These are phyloP conservation scores for Geranium brycei DNA, from an alignment of 345 rosid genomes.

Conservation along the genomic window DNA sequence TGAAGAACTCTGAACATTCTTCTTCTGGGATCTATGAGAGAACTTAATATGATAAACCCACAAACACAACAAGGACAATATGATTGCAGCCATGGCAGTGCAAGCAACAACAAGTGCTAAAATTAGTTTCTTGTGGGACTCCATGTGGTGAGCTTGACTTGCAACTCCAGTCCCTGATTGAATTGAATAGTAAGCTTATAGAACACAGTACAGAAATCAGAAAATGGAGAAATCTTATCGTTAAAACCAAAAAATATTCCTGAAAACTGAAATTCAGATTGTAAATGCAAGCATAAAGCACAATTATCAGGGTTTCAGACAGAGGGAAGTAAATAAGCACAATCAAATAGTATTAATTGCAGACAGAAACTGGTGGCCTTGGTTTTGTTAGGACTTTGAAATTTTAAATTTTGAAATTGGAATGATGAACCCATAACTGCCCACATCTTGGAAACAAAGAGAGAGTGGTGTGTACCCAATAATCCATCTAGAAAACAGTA, in stretches of 20 bases:
- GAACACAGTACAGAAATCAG: neutral
- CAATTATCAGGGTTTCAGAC: neutral
- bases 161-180: conserved; percentile 3
- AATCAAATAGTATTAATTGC: neutral
- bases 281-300: neutral
- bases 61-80: conserved; percentile 31
- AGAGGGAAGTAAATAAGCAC: neutral
- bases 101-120: conserved; percentile 47
- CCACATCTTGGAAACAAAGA: too few relatives aligned
- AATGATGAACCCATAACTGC: neutral
- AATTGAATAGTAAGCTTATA: neutral
- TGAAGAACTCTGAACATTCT: conserved; percentile 31
- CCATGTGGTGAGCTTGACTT: conserved; percentile 24
- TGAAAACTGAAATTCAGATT: neutral
- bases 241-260: neutral
- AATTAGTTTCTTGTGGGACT: conserved; percentile 29
- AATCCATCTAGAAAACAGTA: neutral
- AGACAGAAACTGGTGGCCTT: neutral
- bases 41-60: conserved; percentile 39
- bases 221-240: neutral
- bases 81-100: conserved; percentile 30
- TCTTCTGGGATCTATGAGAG: conserved; percentile 26
- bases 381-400: neutral
- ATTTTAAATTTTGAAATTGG: conserved; percentile 5
- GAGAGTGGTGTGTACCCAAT: neutral